Conservation (phyloP, 2,329 filamentous ascomycete genomes). For the Trichoderma cornu-damae region DNA sequence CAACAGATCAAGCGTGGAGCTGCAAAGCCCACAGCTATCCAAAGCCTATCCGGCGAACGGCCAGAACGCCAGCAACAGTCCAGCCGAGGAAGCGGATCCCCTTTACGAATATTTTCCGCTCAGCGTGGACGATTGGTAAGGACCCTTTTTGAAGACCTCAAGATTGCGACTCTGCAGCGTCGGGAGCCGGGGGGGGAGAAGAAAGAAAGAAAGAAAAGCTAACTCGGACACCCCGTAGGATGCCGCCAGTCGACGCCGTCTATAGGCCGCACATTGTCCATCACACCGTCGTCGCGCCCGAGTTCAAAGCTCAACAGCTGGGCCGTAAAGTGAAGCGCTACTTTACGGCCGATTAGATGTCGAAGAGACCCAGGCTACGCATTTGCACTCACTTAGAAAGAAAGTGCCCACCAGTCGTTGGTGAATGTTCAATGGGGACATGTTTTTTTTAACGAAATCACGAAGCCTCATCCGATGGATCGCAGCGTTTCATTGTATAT, state of each 20-base stretch:
- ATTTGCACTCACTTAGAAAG: not conserved
- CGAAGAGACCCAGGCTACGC: not conserved
- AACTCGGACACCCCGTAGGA: conserved; percentile 41
- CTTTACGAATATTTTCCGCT: conserved; percentile 94
- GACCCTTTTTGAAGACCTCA: not conserved
- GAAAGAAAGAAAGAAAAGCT: too few relatives aligned
- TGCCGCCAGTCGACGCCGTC: conserved; percentile 82
- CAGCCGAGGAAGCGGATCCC: conserved; percentile 72
- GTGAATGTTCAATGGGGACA: not conserved
- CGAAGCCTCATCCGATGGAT: conserved; percentile 16
- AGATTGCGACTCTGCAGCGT: not conserved
- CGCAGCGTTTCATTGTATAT: conserved; percentile 17
- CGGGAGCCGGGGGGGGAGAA: not conserved
- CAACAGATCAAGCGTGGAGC: conserved; percentile 46
- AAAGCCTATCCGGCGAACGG: conserved; percentile 35
- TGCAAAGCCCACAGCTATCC: conserved; percentile 47
- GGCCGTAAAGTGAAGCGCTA: conserved; percentile 65
- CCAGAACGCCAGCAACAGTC: conserved; percentile 49
- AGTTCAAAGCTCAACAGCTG: conserved; percentile 64
- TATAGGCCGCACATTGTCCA: conserved; percentile 92
- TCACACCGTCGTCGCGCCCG: conserved; percentile 67
- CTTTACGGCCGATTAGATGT: conserved; percentile 57
- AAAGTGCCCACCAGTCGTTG: not conserved
- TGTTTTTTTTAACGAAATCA: conserved; percentile 15
- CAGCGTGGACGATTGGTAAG: conserved; percentile 78